Evolutionary conservation across 2,329 filamentous ascomycete genomes (phyloP).

Genomic region (Fusarium illudens): DNA sequence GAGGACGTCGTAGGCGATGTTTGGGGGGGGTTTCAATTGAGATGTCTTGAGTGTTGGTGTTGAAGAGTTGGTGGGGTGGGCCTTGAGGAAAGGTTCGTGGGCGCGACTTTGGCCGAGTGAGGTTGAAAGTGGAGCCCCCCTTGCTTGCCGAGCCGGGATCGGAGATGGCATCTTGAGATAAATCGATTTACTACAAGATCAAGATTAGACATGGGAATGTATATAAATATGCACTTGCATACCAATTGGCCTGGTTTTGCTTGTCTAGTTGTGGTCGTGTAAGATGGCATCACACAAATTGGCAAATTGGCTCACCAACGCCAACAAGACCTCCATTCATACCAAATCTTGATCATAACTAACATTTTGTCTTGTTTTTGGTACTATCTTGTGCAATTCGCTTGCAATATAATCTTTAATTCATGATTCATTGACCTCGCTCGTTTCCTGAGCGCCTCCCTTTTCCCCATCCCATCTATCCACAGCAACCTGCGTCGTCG

Average conservation of each 20-base stretch:
- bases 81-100: background rate
- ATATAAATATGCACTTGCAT: background rate
- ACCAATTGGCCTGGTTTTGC: background rate
- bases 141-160: background rate
- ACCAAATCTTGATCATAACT: background rate
- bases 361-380: background rate
- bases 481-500: slow-evolving; percentile 23
- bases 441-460: slow-evolving; percentile 9
- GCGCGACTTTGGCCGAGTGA: slow-evolving; percentile 6
- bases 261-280: background rate
- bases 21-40: background rate
- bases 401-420: background rate
- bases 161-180: background rate
- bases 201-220: background rate
- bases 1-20: background rate
- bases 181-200: background rate
- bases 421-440: slow-evolving; percentile 20
- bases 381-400: background rate
- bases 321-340: background rate
- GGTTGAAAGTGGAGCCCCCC: slow-evolving; percentile 35
- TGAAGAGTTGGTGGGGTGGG: background rate
- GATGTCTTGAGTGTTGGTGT: background rate
- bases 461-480: slow-evolving; percentile 20
- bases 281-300: no score
- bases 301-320: no score